Evolutionary conservation across 805 yeast species (phyloP).

Genomic region (Pichia rugopelliculosa): DNA sequence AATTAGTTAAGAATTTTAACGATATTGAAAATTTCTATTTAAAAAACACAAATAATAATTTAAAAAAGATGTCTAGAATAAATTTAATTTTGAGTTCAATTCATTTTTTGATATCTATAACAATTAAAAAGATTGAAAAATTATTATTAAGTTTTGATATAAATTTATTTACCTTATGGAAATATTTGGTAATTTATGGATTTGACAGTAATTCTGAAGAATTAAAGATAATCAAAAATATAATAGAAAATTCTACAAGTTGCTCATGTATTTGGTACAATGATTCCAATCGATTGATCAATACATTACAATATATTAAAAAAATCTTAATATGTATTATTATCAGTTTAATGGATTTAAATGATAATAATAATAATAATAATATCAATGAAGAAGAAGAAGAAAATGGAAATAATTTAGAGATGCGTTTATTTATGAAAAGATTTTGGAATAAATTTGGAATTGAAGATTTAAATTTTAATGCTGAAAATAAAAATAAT

Average conservation of each 20-base stretch:
- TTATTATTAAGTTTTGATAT: not conserved
- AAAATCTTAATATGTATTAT: slow-evolving; percentile 3
- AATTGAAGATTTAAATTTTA: not conserved
- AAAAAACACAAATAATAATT: not conserved
- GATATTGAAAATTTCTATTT: not conserved
- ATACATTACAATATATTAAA: not conserved
- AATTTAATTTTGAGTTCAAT: slow-evolving; percentile 4
- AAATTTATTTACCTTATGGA: not conserved
- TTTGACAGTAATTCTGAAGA: slow-evolving; percentile 6
- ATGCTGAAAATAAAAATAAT: not conserved
- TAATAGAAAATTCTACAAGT: not conserved
- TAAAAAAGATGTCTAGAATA: not conserved
- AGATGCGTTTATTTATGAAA: slow-evolving; percentile 1
- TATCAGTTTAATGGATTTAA: slow-evolving; percentile 4
- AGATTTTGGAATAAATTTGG: slow-evolving; percentile 8
- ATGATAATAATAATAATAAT: not conserved
- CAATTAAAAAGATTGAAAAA: slow-evolving; percentile 4
- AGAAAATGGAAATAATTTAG: not conserved
- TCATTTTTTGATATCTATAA: slow-evolving; percentile 5
- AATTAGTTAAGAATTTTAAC: not conserved
- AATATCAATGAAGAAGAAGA: not conserved
- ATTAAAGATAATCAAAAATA: slow-evolving; percentile 2
- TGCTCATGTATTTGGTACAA: slow-evolving; percentile 9
- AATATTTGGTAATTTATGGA: slow-evolving; percentile 8
- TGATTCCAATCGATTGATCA: slow-evolving; percentile 4